Conservation (phyloP, 805 yeast genomes). For the Spathaspora hagerdaliae region DNA sequence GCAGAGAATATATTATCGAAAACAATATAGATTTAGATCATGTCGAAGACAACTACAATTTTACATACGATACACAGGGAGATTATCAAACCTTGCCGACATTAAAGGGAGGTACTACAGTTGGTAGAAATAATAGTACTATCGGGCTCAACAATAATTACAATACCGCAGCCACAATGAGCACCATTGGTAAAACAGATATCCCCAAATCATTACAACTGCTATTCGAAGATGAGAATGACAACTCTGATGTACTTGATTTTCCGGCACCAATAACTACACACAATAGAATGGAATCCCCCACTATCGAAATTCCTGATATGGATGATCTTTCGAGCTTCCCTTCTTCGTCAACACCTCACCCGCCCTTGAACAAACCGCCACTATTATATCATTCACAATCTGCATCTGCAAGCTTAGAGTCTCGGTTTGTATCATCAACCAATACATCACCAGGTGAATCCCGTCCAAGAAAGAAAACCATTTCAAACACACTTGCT, state of each 20-base stretch:
- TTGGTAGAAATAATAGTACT: constrained; percentile 2
- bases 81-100: constrained; percentile 27
- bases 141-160: constrained; percentile 2
- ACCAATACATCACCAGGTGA: constrained; percentile 15
- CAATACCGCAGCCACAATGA: constrained; percentile 8
- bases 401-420: constrained; percentile 38
- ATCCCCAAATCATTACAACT: constrained; percentile 73
- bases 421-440: constrained; percentile 20
- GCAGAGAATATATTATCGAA: constrained; percentile 68
- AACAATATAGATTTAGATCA: constrained; percentile 51
- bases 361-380: constrained; percentile 34
- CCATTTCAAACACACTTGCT: constrained; percentile 34
- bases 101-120: constrained; percentile 7
- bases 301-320: constrained; percentile 68
- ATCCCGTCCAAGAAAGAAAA: constrained; percentile 33
- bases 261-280: constrained; percentile 9
- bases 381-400: constrained; percentile 41
- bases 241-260: constrained; percentile 1
- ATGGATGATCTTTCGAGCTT: constrained; percentile 43
- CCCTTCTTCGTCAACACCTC: constrained; percentile 9
- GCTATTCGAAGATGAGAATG: constrained; percentile 55
- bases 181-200: constrained; percentile 19
- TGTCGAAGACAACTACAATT: constrained; percentile 25
- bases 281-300: constrained; percentile 45
- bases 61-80: constrained; percentile 12